Base-by-base conservation (phyloP, 2,329 filamentous ascomycete genomes). In the Tolypocladium album region DNA sequence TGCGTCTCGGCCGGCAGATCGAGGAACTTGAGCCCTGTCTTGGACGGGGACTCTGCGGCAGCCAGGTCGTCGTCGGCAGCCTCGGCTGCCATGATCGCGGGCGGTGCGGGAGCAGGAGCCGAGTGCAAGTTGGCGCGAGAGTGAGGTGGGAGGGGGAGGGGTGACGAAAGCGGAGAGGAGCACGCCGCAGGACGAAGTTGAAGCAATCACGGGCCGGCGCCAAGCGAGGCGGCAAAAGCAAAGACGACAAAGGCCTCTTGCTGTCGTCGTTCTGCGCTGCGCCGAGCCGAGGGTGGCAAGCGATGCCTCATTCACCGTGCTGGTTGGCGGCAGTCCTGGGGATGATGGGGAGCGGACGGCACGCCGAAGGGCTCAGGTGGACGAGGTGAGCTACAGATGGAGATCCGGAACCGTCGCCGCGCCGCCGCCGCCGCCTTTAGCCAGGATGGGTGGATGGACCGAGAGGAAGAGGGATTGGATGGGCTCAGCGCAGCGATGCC, bases 1-100 rank as follows among this genome's bases (percentile, higher is more conserved):
- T 81, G 77, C 0, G 79, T 77, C 67, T 82, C 81, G 20, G 70
- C 64, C 9, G 79, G 79, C 38, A 82, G 68, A 62, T 74, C 71
- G 56, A 78, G 68, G 62, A 82, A 75, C 24, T 65, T 66, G 57
- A 72, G 67, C 17, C 45, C 55, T 47, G 61, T 60, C 43, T 61
- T 67, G 59, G 62, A 58, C 53, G 62, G 63, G 58, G 61, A 57
- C 58, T 59, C 57, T 36, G 60, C 36, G 24, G 52, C 59, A 42
- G 62, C 60, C 63, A 67, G 65, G 68, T 69, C 66, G 66, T 68
- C 65, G 67, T 67, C 66, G 64, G 65, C 67, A 66, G 67, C 65
- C 65, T 68, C 66, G 62, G 70, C 68, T 61, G 70, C 70, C 75
- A 78, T 78, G 68, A 61, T 67, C 55, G 55, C 58, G 42, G 43